Evolutionary conservation across 176 grass and related monocot genomes (phyloP), one percentile per base, ranked within the genome.

Genomic region (Triticum turgidum): DNA sequence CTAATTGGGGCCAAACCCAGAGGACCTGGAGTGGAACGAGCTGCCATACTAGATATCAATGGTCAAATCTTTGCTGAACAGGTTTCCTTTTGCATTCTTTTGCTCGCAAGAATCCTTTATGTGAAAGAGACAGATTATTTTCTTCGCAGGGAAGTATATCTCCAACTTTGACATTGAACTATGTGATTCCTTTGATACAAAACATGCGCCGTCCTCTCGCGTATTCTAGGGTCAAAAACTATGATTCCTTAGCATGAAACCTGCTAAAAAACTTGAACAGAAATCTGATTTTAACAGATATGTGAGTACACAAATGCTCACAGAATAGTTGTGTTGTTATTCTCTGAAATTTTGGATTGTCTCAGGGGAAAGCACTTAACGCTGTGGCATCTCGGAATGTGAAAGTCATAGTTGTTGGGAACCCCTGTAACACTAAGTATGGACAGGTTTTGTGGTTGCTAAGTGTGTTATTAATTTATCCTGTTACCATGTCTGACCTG

Each of bases 351-450:
- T 84, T 85, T 84, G 17, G 82, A 86, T 80, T 47, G 64, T 83
- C 80, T 88, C 88, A 98, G 96, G 96, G 96, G 27, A 98, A 95
- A 91, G 96, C 96, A 80, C 93, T 98, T 67, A 92, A 98, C 77
- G 90, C 91, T 25, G 96, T 98, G 65, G 93, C 96, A 81, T 98
- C 96, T 21, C 88, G 58, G 68, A 94, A 94, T 84, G 90, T 89
- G 81, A 95, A 98, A 86, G 88, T 95, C 69, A 73, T 98, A 65
- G 88, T 98, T 86, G 79, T 98, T 49, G 96, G 96, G 70, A 98
- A 98, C 69, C 96, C 93, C 20, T 98, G 96, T 91, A 98, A 98
- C 84, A 95, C 93, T 62, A 98, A 95, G 96, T 98, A 95, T 15
- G 82, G 52, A 25, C 12, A 39, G 4, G 3, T 82, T 82, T 24